A percentile compares a stretch with the other conserved stretches of the same genome.
Evolutionary conservation across 2,329 filamentous ascomycete species (phyloP).

Genomic region (Aspergillus ibericus): DNA sequence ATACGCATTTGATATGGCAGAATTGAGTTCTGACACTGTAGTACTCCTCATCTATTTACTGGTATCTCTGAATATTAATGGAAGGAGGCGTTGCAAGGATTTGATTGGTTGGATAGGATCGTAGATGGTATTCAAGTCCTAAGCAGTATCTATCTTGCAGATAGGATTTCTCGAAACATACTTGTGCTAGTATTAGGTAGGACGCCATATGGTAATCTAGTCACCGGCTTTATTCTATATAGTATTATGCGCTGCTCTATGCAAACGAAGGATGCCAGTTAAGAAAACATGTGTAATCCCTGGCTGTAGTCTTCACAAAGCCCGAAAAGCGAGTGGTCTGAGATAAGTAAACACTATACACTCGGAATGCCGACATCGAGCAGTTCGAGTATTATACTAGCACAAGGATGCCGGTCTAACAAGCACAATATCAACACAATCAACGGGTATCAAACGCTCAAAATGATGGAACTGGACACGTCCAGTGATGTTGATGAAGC

Average conservation of each 20-base stretch:
- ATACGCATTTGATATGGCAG: too few relatives aligned
- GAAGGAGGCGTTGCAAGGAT: too few relatives aligned
- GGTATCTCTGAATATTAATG: too few relatives aligned
- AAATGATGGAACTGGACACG: conserved; percentile 16
- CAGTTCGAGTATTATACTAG: conserved; percentile 5
- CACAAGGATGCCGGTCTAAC: conserved; percentile 10
- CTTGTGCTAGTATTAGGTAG: too few relatives aligned
- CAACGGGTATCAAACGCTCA: conserved; percentile 24
- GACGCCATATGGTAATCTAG: too few relatives aligned
- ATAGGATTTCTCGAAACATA: too few relatives aligned
- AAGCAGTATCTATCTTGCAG: too few relatives aligned
- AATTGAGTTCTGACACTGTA: too few relatives aligned
- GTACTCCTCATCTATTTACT: too few relatives aligned
- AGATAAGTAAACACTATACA: not conserved
- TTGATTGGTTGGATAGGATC: too few relatives aligned
- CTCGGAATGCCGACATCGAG: not conserved
- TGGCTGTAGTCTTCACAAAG: not conserved
- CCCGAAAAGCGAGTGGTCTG: not conserved
- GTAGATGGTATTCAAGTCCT: too few relatives aligned
- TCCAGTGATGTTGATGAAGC: conserved; percentile 1
- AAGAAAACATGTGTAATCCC: not conserved
- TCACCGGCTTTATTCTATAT: not conserved
- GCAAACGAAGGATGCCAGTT: not conserved
- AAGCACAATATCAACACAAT: conserved; percentile 15
- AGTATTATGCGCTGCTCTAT: not conserved